Percentiles rank a stretch among this genome's conserved stretches.
Evolutionary conservation across 106 monocot species (phyloP).

Genomic region (Phalaenopsis equestris): DNA sequence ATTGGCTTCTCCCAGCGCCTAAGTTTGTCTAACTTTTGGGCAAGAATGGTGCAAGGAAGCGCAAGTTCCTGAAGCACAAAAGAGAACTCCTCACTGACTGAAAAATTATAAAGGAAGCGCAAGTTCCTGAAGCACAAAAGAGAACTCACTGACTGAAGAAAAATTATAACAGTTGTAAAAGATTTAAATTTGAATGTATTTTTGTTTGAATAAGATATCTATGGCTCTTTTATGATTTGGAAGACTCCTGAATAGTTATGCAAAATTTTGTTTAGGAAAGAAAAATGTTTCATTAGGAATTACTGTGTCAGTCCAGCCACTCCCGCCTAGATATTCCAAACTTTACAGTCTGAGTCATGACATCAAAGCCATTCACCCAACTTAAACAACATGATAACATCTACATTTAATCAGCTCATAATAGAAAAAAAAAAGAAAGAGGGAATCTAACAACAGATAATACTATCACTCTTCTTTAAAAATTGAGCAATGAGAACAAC

Average conservation of each 20-base stretch:
- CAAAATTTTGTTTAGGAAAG: too few relatives aligned
- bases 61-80: conserved; percentile 69
- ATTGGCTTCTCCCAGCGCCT: conserved; percentile 78
- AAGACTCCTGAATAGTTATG: too few relatives aligned
- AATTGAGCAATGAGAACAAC: too few relatives aligned
- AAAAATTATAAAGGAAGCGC: conserved; percentile 54
- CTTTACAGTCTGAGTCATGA: background rate
- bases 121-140: conserved; percentile 59
- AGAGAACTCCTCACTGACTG: background rate
- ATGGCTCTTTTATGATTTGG: too few relatives aligned
- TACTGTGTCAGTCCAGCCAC: too few relatives aligned
- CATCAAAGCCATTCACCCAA: background rate
- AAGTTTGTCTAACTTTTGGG: conserved; percentile 66
- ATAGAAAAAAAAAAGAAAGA: background rate
- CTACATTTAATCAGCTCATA: background rate
- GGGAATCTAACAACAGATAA: background rate
- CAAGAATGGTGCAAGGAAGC: conserved; percentile 55
- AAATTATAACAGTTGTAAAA: background rate
- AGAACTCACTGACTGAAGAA: background rate
- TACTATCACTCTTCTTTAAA: background rate
- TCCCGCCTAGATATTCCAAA: too few relatives aligned
- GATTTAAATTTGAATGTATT: too few relatives aligned
- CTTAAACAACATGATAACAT: background rate
- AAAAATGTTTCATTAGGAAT: too few relatives aligned
- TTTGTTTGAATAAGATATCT: too few relatives aligned